Percentiles rank a stretch among this genome's conserved stretches.
phyloP scores from a whole-genome alignment of 331 rosid species.

The Rhamnella rubrinervis region DNA sequence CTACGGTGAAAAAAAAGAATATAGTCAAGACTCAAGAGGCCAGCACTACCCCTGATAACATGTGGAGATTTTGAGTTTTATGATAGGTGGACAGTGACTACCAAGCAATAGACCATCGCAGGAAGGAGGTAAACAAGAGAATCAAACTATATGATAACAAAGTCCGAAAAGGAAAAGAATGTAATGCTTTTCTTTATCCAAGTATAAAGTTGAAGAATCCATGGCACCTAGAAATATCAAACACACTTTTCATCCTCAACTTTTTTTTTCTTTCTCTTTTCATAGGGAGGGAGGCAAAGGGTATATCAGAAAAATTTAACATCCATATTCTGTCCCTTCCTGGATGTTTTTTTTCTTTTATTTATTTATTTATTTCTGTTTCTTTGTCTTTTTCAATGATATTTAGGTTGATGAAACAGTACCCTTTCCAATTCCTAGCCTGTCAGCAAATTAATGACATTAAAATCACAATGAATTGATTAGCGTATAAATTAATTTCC shows the following conservation, averaged over 20 bases:
- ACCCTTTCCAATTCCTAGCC: too few relatives aligned
- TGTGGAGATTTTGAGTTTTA: conserved; percentile 18
- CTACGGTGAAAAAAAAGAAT: conserved; percentile 2
- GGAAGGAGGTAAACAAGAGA: conserved; percentile 43
- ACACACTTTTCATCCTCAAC: conserved; percentile 31
- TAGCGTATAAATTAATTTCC: too few relatives aligned
- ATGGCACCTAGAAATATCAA: conserved; percentile 40
- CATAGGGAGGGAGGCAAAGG: conserved; percentile 33
- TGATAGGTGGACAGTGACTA: conserved; percentile 33
- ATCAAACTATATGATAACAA: conserved; percentile 36
- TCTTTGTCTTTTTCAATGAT: not conserved
- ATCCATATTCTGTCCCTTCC: conserved; percentile 22
- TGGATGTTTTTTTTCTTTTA: conserved; percentile 1
- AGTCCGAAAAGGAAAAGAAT: conserved; percentile 54
- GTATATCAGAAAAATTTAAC: conserved; percentile 23
- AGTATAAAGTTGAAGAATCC: conserved; percentile 65
- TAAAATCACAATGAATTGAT: too few relatives aligned
- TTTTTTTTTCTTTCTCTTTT: conserved; percentile 20
- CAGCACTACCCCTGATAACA: conserved; percentile 1
- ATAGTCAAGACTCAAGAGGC: conserved; percentile 3
- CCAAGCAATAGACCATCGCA: conserved; percentile 30
- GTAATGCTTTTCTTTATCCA: conserved; percentile 58
- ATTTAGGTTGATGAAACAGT: too few relatives aligned
- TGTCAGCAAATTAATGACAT: too few relatives aligned
- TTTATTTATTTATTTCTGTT: not conserved